Conservation (phyloP, 257 asterid species). For the Solanum gracilifrons region DNA sequence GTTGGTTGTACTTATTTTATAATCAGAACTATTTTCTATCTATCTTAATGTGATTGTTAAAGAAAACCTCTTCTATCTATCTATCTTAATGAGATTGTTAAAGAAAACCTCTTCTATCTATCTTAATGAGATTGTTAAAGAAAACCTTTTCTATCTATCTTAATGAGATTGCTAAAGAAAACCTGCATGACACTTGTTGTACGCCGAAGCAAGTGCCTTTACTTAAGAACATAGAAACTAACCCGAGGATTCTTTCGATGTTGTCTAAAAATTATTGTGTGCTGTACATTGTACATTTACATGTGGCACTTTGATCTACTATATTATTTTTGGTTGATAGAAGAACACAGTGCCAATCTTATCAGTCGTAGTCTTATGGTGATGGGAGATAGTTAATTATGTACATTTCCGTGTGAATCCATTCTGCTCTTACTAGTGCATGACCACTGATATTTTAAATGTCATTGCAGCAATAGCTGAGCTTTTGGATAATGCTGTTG, state of each 20-base stretch:
- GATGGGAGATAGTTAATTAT: not conserved
- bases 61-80: not conserved
- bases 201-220: not conserved
- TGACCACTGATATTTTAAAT: not conserved
- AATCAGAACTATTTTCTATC: not conserved
- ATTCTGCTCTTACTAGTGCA: not conserved
- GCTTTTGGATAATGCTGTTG: constrained; percentile 89
- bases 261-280: not conserved
- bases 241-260: not conserved
- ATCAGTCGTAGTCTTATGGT: not conserved
- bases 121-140: not conserved
- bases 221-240: not conserved
- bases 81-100: not conserved
- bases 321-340: not conserved
- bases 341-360: not conserved
- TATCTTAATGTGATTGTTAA: not conserved
- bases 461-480: constrained; percentile 79
- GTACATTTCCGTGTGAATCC: not conserved
- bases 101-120: not conserved
- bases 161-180: not conserved
- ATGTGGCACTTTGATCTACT: not conserved
- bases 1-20: not conserved
- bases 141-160: not conserved
- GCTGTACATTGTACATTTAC: not conserved
- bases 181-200: not conserved